Evolutionary conservation across 164 flowering plant genomes (phyloP), one percentile per base, ranked within the genome.

Genomic region (Kingdonia uniflora): DNA sequence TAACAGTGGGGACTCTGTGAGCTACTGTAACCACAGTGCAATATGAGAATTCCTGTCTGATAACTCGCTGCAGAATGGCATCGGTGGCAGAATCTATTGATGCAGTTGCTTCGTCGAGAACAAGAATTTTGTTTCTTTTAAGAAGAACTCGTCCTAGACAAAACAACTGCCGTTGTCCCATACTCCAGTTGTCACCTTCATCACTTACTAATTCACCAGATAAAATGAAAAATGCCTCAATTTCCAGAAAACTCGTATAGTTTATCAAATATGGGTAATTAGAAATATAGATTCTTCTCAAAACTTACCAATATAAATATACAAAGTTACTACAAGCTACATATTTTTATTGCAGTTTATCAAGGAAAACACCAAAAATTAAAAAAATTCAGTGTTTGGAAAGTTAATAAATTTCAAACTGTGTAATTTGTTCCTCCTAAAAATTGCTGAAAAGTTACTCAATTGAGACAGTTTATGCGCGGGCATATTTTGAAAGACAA

Each of bases 41-140:
- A 6, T 65, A 55, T 0, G 66, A 49, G 64, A 89, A 86, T 49
- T 89, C 95, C 60, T 79, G 60, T 43, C 90, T 75, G 58, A 84
- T 86, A 6, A 84, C 71, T 39, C 66, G 71, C 61, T 80, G 97
- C 11, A 86, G 70, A 54, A 74, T 62, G 2, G 81, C 80, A 74
- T 89, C 95, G 1, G 94, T 89, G 21, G 87, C 77, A 5, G 90
- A 77, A 56, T 86, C 97, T 10, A 86, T 80, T 11, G 95, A 89
- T 41, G 90, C 97, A 19, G 95, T 89, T 11, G 95, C 95, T 68
- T 89, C 97, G 67, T 89, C 97, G 6, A 86, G 71, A 19, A 89
- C 86, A 6, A 89, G 73, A 51, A 89, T 78, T 71, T 51, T 76
- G 67, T 78, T 86, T 54, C 87, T 70, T 64, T 57, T 80, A 0